Conservation (phyloP, 371 early-diverging fungal species). For the Apophysomyces ossiformis region DNA sequence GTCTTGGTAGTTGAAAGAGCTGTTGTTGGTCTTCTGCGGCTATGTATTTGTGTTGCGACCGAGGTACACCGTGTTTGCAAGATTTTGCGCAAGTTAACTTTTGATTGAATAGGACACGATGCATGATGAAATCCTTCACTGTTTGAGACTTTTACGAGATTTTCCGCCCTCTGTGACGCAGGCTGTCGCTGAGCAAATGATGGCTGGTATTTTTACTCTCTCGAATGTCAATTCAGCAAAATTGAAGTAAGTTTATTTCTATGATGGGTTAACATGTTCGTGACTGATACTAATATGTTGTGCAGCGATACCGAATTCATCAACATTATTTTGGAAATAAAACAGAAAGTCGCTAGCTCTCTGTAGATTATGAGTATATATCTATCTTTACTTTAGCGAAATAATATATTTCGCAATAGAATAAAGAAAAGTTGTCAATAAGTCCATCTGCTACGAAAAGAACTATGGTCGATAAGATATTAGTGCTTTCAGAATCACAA, state of each 20-base stretch:
- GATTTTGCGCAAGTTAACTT: background rate
- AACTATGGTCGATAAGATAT: too few species aligned
- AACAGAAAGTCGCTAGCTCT: constrained; percentile 48
- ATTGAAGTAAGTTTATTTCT: constrained; percentile 39
- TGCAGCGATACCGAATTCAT: constrained; percentile 48
- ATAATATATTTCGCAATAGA: too few species aligned
- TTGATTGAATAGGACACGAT: constrained; percentile 45
- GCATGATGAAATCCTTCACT: constrained; percentile 64
- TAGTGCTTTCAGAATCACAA: too few species aligned
- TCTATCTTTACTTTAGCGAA: constrained; percentile 1
- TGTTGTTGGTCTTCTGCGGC: constrained; percentile 73
- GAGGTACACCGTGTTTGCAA: constrained; percentile 43
- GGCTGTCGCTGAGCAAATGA: constrained; percentile 77
- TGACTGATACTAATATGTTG: background rate
- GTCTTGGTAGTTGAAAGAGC: constrained; percentile 76
- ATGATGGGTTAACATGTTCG: too few species aligned
- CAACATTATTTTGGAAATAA: constrained; percentile 52
- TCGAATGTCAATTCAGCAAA: constrained; percentile 53
- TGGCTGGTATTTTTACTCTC: constrained; percentile 78
- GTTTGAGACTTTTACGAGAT: constrained; percentile 63
- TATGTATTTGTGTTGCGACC: constrained; percentile 74
- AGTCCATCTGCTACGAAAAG: too few species aligned
- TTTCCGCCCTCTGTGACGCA: constrained; percentile 71
- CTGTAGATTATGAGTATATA: constrained; percentile 21
- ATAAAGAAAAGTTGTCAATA: too few species aligned